These are phyloP conservation scores for Orbilia oligospora DNA, from an alignment of 2,329 filamentous ascomycete genomes.

Conservation along the genomic window DNA sequence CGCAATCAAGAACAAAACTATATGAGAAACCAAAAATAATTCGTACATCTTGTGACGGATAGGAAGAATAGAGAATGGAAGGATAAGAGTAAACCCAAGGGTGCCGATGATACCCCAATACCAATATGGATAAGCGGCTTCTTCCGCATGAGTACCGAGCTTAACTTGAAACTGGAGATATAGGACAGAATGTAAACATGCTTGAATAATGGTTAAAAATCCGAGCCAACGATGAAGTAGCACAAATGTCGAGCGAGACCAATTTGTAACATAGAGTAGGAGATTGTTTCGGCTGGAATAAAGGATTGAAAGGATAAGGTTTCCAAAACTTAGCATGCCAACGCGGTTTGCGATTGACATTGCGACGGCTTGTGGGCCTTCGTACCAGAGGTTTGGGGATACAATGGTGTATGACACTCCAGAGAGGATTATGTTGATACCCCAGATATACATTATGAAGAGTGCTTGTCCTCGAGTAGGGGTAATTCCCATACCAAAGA, in stretches of 20 bases:
- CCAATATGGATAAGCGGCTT: slow-evolving; percentile 65
- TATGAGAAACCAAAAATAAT: slow-evolving; percentile 65
- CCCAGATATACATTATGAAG: slow-evolving; percentile 65
- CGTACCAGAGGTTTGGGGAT: slow-evolving; percentile 64
- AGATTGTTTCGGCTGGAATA: slow-evolving; percentile 67
- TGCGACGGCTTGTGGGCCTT: slow-evolving; percentile 63
- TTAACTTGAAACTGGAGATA: slow-evolving; percentile 64
- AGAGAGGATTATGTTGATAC: slow-evolving; percentile 66
- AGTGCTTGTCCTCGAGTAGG: slow-evolving; percentile 67
- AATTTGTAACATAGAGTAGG: slow-evolving; percentile 66
- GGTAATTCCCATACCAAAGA: slow-evolving; percentile 63
- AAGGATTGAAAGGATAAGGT: slow-evolving; percentile 65
- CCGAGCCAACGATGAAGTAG: slow-evolving; percentile 67
- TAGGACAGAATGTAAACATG: slow-evolving; percentile 66
- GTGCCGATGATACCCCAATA: slow-evolving; percentile 66
- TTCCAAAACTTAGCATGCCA: slow-evolving; percentile 65
- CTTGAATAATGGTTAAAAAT: slow-evolving; percentile 62
- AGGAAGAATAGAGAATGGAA: slow-evolving; percentile 63
- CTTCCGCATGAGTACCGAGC: slow-evolving; percentile 60
- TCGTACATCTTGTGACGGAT: slow-evolving; percentile 65
- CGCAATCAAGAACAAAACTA: slow-evolving; percentile 65
- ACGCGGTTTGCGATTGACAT: slow-evolving; percentile 64
- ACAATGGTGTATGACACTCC: slow-evolving; percentile 63
- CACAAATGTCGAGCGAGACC: slow-evolving; percentile 66
- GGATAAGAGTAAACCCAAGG: slow-evolving; percentile 63